Base-by-base conservation (phyloP, 106 monocot genomes). In the Dendrobium catenatum region DNA sequence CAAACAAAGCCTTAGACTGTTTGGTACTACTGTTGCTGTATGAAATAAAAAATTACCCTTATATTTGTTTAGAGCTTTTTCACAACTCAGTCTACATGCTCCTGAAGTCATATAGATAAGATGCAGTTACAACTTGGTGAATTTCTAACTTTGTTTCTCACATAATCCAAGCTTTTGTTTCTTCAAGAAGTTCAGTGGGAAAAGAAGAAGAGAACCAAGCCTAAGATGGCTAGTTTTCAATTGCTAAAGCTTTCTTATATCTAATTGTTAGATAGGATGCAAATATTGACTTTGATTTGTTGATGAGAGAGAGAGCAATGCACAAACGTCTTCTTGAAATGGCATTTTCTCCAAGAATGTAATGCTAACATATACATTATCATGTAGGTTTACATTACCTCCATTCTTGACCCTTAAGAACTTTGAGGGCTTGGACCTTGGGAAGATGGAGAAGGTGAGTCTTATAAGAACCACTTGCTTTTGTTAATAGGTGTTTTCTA, bases 401-500 rank as follows among this genome's bases (percentile, higher is more conserved):
- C 86, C 86, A 66, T 40, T 73, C 80, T 68, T 90, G 83, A 84
- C 86, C 16, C 88, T 90, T 7, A 86, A 88, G 83, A 86, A 83
- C 79, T 88, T 88, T 79, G 90, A 90, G 79, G 90, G 90, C 33
- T 74, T 87, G 84, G 46, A 86, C 77, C 79, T 88, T 44, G 85
- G 87, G 19, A 93, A 84, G 72, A 93, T 85, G 90, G 86, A 88
- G 24, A 55, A 82, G 85, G 88, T 84, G 74, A 22, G 26, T 51
- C 4, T 27, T 41, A 2, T 77, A 40, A 61, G 6, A 29, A 40
- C 59, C 67, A 7, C 22, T n/a, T 10, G 58, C 79, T 18, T 67
- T 19, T 42, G 42, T 44, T 44, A 43, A 20, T 19, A 42, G 4
- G 41, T 19, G 5, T 51, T 13, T 5, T 6, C 7, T 42, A 48